Conservation (phyloP, 2,329 filamentous ascomycete genomes). For the Ceratocystis harringtonii region DNA sequence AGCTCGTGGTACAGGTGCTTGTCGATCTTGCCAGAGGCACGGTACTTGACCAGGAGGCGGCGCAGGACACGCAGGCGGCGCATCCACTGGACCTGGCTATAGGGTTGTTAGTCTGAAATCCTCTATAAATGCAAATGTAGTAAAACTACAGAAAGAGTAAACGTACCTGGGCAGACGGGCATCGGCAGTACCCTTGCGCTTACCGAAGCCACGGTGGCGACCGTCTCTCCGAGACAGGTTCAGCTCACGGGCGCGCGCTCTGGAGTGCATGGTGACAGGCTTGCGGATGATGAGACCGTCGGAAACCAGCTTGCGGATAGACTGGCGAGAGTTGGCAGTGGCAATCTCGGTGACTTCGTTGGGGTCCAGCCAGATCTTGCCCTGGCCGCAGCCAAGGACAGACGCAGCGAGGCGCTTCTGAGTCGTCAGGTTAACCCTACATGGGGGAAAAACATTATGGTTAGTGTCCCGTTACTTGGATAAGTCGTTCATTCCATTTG, state of each 20-base stretch:
- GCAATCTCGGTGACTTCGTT: conserved; percentile 99
- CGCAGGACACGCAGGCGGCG: conserved; percentile 98
- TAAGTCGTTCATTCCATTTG: background rate
- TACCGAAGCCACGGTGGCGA: conserved; percentile 98
- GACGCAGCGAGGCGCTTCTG: conserved; percentile 99
- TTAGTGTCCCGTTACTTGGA: conserved; percentile 11
- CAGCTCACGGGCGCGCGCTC: conserved; percentile 87
- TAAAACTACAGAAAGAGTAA: background rate
- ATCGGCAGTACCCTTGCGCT: conserved; percentile 99
- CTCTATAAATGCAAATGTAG: background rate
- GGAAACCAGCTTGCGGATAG: conserved; percentile 96
- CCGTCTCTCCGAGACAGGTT: conserved; percentile 88
- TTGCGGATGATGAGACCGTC: conserved; percentile 99
- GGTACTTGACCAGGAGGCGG: conserved; percentile 98
- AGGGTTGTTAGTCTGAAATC: conserved; percentile 18
- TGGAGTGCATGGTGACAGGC: conserved; percentile 99
- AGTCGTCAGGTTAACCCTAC: conserved; percentile 97
- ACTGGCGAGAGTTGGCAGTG: conserved; percentile 99
- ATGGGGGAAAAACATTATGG: conserved; percentile 18
- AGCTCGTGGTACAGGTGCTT: conserved; percentile 99
- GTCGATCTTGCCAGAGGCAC: conserved; percentile 99
- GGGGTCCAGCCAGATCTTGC: conserved; percentile 99
- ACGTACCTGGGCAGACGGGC: conserved; percentile 96
- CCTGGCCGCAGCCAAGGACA: conserved; percentile 97
- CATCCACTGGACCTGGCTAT: conserved; percentile 97